Conservation (phyloP, 768 basidiomycete genomes). For the Mycena maculata region DNA sequence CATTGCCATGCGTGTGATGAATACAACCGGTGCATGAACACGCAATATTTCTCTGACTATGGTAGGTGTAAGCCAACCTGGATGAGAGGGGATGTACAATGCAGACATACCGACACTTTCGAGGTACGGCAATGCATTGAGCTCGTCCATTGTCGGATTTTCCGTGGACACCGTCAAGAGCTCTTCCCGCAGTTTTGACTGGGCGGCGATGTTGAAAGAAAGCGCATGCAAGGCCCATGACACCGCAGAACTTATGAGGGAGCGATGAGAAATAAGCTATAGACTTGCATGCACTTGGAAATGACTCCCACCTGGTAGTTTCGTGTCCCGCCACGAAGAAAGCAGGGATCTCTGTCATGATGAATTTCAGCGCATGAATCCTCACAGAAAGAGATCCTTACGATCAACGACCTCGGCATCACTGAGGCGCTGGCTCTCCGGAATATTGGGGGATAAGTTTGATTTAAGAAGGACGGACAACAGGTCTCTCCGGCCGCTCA, state of each 20-base stretch:
- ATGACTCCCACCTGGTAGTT: neutral
- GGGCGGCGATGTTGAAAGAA: too few species aligned
- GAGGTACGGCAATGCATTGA: too few species aligned
- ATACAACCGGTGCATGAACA: neutral
- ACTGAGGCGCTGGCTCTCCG: conserved; percentile 54
- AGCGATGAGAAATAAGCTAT: too few species aligned
- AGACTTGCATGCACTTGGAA: too few species aligned
- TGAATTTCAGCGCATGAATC: neutral
- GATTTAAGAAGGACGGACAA: conserved; percentile 60
- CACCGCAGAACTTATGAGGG: too few species aligned
- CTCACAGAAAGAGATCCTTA: neutral
- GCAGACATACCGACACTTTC: too few species aligned
- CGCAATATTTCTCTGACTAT: neutral
- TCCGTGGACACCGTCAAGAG: too few species aligned
- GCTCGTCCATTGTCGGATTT: too few species aligned
- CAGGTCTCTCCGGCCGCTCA: conserved; percentile 53
- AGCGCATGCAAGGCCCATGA: too few species aligned
- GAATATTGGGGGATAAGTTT: conserved; percentile 61
- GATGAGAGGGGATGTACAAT: too few species aligned
- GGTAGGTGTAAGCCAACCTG: too few species aligned
- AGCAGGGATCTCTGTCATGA: conserved; percentile 48
- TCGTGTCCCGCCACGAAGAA: conserved; percentile 53
- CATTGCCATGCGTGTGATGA: neutral
- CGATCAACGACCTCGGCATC: conserved; percentile 59
- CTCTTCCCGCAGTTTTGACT: too few species aligned